phyloP scores from a whole-genome alignment of 495 filamentous ascomycete genomes.

The Neurospora pannonica region DNA sequence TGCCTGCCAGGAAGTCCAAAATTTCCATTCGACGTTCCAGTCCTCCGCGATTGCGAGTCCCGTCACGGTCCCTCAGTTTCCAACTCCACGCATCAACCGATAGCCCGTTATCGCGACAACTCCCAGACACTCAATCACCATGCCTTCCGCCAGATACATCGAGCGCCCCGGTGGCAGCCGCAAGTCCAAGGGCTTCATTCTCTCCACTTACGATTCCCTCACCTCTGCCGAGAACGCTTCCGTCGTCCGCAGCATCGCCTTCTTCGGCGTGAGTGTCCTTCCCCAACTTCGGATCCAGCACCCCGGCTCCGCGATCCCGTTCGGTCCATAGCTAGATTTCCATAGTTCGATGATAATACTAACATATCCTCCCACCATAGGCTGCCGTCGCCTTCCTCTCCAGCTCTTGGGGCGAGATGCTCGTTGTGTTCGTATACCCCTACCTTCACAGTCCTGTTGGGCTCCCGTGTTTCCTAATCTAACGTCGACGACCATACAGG shows the following conservation, averaged over 20 bases:
- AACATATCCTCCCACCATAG: slow-evolving; percentile 29
- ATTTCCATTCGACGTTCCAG: neutral
- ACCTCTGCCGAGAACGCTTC: slow-evolving; percentile 65
- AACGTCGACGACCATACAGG: neutral
- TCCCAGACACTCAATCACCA: slow-evolving; percentile 12
- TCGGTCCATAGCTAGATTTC: neutral
- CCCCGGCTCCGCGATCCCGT: neutral
- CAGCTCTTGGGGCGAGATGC: slow-evolving; percentile 56
- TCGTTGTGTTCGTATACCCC: slow-evolving; percentile 13
- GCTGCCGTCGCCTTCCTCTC: slow-evolving; percentile 64
- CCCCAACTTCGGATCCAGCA: neutral
- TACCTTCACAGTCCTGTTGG: neutral
- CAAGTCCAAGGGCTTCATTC: slow-evolving; percentile 30
- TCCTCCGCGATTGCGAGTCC: neutral
- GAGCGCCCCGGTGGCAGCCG: slow-evolving; percentile 12
- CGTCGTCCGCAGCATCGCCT: slow-evolving; percentile 59
- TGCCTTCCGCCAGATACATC: slow-evolving; percentile 32
- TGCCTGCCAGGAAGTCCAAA: neutral
- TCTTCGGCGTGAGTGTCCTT: slow-evolving; percentile 57
- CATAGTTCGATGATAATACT: neutral
- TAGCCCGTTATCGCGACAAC: neutral
- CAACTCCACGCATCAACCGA: neutral
- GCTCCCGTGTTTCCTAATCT: neutral
- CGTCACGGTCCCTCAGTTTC: neutral
- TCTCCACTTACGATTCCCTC: slow-evolving; percentile 50